Conservation (phyloP, 306 rosid species). For the Cicer cuneatum region DNA sequence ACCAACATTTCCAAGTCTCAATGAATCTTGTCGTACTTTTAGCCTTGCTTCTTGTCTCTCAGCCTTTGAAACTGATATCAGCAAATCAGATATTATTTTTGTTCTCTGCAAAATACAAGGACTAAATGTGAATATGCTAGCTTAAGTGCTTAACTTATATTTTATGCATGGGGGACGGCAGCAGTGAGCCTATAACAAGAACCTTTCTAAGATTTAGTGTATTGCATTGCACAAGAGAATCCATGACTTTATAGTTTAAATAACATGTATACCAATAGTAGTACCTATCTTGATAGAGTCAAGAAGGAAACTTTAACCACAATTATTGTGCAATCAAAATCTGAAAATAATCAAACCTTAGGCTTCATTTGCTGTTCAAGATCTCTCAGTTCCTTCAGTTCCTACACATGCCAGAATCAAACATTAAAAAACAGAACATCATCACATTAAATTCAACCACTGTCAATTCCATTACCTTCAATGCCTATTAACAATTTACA, state of each 20-base stretch:
- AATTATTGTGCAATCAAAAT: slow-evolving; percentile 19
- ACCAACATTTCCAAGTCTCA: slow-evolving; percentile 98
- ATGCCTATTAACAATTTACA: slow-evolving; percentile 8
- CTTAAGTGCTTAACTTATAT: slow-evolving; percentile 21
- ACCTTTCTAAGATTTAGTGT: slow-evolving; percentile 13
- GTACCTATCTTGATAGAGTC: slow-evolving; percentile 21
- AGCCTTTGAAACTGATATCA: slow-evolving; percentile 94
- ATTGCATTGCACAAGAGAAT: neutral
- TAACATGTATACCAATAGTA: neutral
- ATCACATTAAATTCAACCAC: slow-evolving; percentile 36
- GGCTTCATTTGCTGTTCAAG: slow-evolving; percentile 90
- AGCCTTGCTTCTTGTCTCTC: slow-evolving; percentile 98
- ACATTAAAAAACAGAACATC: slow-evolving; percentile 41
- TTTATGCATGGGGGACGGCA: neutral
- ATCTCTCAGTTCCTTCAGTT: slow-evolving; percentile 80
- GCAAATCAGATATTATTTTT: slow-evolving; percentile 86
- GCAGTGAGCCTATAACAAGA: neutral
- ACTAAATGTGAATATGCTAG: slow-evolving; percentile 38
- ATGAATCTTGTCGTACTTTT: slow-evolving; percentile 95
- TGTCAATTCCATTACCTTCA: slow-evolving; percentile 2
- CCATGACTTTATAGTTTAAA: slow-evolving; percentile 27
- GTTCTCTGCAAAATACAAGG: slow-evolving; percentile 74
- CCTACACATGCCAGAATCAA: slow-evolving; percentile 65
- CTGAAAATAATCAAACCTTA: slow-evolving; percentile 65
- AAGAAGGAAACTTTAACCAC: slow-evolving; percentile 20